Base-by-base conservation (phyloP, 2,329 filamentous ascomycete species). In the Trichophyton simii region DNA sequence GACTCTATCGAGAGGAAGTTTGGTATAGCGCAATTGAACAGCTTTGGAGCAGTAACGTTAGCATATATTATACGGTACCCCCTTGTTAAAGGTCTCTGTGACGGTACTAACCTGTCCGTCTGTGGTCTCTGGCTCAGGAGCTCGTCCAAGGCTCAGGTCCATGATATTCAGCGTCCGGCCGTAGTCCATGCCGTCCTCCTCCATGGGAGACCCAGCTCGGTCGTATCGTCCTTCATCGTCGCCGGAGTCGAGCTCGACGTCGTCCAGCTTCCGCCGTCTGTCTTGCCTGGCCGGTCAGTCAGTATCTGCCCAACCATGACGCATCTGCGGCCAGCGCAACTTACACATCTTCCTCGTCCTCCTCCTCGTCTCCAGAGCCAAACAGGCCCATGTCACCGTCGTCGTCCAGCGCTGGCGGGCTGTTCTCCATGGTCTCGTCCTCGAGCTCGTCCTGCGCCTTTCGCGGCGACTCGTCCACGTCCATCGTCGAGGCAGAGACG, bases 21-120 rank as follows among this genome's bases (percentile, higher is more conserved):
- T 2, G 84, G 84, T n/a, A 87, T 76, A 65, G 82, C 84, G 68
- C 87, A 76, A 9, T 85, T 77, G 70, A 86, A 86, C 63, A 83
- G 73, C 80, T 83, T 83, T 7, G 34, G 28, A 34, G 3, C 11
- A n/a, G 28, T 31, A 8, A 31, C 34, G 13, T 48, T n/a, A 46
- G 60, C 22, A 58, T 38, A 18, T 41, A 7, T 8, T 22, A 11
- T 6, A 18, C 15, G 2, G 20, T n/a, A 34, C 7, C 28, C 28
- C 28, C 18, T 18, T 7, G 28, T 31, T 31, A 3, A 6, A 6
- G 25, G 13, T 41, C n/a, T n/a, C 8, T 20, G 3, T 58, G 9
- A 18, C 1, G 18, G 46, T 20, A 50, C 69, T 46, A 69, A 75
- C 74, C 68, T 77, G 70, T 65, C 70, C 72, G 64, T 75, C 72